Evolutionary conservation across 176 grass and related monocot species (phyloP).

Genomic region (Rhipidocladum racemiflorum): DNA sequence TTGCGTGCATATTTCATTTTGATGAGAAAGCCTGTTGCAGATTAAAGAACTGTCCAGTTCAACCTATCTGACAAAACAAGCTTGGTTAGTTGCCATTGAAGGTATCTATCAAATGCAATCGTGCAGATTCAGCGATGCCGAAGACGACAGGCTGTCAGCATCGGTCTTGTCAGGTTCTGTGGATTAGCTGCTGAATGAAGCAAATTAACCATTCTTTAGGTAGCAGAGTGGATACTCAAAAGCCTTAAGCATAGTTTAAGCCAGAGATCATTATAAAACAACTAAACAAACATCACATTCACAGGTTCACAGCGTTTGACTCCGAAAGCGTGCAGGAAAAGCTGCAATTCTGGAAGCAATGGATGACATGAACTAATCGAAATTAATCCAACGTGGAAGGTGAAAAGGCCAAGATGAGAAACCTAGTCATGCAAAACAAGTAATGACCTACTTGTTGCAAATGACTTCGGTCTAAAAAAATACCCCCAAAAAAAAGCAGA

Average conservation of each 20-base stretch:
- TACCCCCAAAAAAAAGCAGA: too few species aligned
- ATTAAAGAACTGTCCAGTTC: neutral
- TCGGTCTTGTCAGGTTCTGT: neutral
- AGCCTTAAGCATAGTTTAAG: neutral
- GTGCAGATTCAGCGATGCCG: neutral
- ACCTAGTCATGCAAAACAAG: too few species aligned
- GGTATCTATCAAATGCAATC: neutral
- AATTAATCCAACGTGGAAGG: neutral
- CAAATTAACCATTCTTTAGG: neutral
- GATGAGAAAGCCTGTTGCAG: neutral
- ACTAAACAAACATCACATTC: constrained; percentile 5
- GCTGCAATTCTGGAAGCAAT: neutral
- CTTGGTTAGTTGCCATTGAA: neutral
- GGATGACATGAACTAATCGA: neutral
- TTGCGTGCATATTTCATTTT: neutral
- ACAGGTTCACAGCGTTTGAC: constrained; percentile 36
- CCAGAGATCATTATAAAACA: neutral
- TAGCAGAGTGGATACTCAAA: neutral
- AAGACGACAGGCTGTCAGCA: neutral
- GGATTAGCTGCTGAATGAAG: constrained; percentile 13
- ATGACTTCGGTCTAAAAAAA: too few species aligned
- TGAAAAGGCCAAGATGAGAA: neutral
- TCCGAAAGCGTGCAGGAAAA: neutral
- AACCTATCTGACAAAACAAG: neutral
- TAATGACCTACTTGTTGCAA: too few species aligned